Evolutionary conservation across 2,329 filamentous ascomycete species (phyloP).

Genomic region (Lecanicillium sp.): DNA sequence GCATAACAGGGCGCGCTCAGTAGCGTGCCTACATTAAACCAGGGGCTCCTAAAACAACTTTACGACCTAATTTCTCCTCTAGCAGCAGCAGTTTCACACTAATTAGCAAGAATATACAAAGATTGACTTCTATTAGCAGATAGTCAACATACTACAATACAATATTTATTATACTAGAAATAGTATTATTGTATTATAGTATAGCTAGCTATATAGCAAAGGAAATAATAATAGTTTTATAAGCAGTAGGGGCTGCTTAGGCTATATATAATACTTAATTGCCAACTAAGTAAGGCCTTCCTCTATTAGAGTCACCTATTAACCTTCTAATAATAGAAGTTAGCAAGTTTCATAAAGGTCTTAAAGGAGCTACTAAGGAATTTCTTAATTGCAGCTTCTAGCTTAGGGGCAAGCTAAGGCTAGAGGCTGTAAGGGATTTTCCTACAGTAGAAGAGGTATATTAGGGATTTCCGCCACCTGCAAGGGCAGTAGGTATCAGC

Average conservation of each 20-base stretch:
- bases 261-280: neutral
- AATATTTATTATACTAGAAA: neutral
- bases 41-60: too few relatives aligned
- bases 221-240: neutral
- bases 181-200: neutral
- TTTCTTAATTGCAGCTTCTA: neutral
- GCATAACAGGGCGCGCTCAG: too few relatives aligned
- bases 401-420: neutral
- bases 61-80: too few relatives aligned
- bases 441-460: too few relatives aligned
- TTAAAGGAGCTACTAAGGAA: too few relatives aligned
- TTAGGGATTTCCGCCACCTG: too few relatives aligned
- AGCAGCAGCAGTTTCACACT: too few relatives aligned
- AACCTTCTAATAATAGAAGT: conserved; percentile 3
- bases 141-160: neutral
- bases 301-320: neutral
- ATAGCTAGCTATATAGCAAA: neutral
- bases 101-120: too few relatives aligned
- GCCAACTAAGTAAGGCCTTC: neutral
- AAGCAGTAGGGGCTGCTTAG: conserved; percentile 1
- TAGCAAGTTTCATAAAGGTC: too few relatives aligned
- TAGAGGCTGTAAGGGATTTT: neutral
- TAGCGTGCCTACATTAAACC: too few relatives aligned
- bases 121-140: too few relatives aligned
- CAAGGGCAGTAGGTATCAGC: too few relatives aligned